phyloP scores from a whole-genome alignment of 352 stramenopile genomes.

The Pythium apleroticum region DNA sequence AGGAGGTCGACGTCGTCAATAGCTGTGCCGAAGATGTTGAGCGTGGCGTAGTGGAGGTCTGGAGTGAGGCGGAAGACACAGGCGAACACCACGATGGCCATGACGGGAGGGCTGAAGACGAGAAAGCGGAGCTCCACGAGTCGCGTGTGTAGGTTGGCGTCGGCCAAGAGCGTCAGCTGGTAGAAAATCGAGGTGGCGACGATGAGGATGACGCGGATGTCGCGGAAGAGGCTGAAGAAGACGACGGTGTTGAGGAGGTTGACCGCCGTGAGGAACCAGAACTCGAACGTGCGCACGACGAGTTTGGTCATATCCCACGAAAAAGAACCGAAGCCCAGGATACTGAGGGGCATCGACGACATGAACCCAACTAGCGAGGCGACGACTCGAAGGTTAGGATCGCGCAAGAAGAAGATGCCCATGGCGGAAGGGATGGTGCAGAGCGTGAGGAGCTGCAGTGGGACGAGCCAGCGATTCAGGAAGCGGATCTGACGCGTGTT shows the following conservation, averaged over 20 bases:
- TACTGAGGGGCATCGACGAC: conserved; percentile 6
- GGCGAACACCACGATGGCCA: conserved; percentile 6
- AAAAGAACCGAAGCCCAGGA: conserved; percentile 5
- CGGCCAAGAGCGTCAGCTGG: conserved; percentile 18
- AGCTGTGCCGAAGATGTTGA: background rate
- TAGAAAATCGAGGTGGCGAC: conserved; percentile 9
- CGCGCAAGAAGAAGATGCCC: conserved; percentile 2
- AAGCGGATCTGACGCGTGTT: conserved; percentile 6
- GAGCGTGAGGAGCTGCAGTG: conserved; percentile 13
- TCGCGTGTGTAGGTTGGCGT: conserved; percentile 19
- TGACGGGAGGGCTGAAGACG: conserved; percentile 15
- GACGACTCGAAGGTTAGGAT: background rate
- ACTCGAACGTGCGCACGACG: conserved; percentile 19
- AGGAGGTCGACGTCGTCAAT: conserved; percentile 21
- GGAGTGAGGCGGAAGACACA: conserved; percentile 10
- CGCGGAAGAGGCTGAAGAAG: conserved; percentile 13
- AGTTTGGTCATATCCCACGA: conserved; percentile 16
- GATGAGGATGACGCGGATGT: conserved; percentile 14
- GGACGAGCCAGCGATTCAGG: conserved; percentile 5
- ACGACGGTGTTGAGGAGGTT: conserved; percentile 21
- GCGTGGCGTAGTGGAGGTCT: conserved; percentile 4
- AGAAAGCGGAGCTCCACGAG: conserved; percentile 23
- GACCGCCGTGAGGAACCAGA: conserved; percentile 22
- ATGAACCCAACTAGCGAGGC: background rate
- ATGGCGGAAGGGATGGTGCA: background rate